Evolutionary conservation across 1,284 basidiomycete species (phyloP), one percentile per base, ranked within the genome.

Genomic region (Golubevia sp.): DNA sequence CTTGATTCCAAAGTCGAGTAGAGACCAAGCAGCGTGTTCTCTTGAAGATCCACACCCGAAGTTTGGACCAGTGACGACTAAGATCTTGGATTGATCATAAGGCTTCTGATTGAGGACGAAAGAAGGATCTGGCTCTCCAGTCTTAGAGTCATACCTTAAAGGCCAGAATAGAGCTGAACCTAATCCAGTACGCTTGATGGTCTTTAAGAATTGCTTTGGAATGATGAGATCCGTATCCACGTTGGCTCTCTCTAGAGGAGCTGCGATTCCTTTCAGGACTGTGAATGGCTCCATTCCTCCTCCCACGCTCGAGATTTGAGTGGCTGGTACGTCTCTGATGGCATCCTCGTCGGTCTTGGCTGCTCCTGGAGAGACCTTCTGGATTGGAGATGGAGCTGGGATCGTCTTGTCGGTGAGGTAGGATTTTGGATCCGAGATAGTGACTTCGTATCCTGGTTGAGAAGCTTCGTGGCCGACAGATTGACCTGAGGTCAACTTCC

Each of bases 191-290:
- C 77, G 74, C 65, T 79, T 79, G 70, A 82, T 81, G 30, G 76
- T 81, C 68, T 82, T 82, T 49, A 82, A 70, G 67, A 79, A 82
- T 64, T 77, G 74, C 64, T 78, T 78, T 56, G 79, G 78, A 58
- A 82, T 81, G 67, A 82, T 80, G 23, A 81, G 64, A 61, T 82
- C 79, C 49, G 79, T 82, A 66, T 82, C 77, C 53, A 82, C 78
- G 56, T 82, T 82, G 50, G 70, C 62, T 18, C 76, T 70, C 49
- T 77, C 77, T 27, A 82, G 66, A 2, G 79, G 79, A 7, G 78
- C 79, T 44, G 75, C 77, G 55, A 80, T 73, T 44, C 79, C 79
- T 48, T 58, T 77, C 52, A 78, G 71, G n/a, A 66, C 67, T 34
- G 72, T 77, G 61, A 81, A 80, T 60, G 67, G 64, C 54, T 73